These are phyloP conservation scores for Leishmania aethiopica DNA, from an alignment of 208 protist genomes.

Conservation along the genomic window DNA sequence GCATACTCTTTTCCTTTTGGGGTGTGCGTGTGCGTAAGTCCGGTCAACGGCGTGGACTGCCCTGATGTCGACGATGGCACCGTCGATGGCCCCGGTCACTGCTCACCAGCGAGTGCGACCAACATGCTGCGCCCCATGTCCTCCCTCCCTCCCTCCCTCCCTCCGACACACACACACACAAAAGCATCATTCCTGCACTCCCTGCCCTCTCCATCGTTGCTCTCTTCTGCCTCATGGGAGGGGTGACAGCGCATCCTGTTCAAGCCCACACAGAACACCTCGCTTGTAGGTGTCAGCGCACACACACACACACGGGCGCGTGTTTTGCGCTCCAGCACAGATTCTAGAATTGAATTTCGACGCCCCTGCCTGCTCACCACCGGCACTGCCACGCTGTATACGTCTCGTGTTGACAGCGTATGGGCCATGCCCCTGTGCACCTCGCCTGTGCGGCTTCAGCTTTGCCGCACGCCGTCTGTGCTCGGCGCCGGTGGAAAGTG, in stretches of 20 bases:
- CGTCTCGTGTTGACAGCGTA: too few relatives aligned
- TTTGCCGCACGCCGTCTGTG: conserved; percentile 23
- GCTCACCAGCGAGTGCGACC: not conserved
- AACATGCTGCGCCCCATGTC: not conserved
- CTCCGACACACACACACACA: not conserved
- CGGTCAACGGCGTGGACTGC: not conserved
- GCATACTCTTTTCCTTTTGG: not conserved
- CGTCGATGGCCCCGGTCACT: not conserved
- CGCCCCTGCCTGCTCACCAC: not conserved
- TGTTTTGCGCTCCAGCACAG: not conserved
- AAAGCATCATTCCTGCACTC: not conserved
- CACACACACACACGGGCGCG: not conserved
- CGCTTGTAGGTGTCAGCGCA: not conserved
- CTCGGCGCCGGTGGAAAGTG: conserved; percentile 39
- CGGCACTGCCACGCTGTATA: not conserved
- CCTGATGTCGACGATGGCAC: not conserved
- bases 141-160: not conserved
- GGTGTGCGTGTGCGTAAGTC: not conserved
- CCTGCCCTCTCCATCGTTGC: not conserved
- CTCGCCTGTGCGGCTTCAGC: conserved; percentile 27
- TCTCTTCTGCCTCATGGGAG: not conserved
- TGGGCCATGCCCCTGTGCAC: conserved; percentile 23
- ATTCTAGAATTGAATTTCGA: not conserved
- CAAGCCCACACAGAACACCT: not conserved
- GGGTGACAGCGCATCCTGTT: not conserved